These are phyloP conservation scores for Hamigera avellanea DNA, from an alignment of 495 filamentous ascomycete species.

Conservation along the genomic window DNA sequence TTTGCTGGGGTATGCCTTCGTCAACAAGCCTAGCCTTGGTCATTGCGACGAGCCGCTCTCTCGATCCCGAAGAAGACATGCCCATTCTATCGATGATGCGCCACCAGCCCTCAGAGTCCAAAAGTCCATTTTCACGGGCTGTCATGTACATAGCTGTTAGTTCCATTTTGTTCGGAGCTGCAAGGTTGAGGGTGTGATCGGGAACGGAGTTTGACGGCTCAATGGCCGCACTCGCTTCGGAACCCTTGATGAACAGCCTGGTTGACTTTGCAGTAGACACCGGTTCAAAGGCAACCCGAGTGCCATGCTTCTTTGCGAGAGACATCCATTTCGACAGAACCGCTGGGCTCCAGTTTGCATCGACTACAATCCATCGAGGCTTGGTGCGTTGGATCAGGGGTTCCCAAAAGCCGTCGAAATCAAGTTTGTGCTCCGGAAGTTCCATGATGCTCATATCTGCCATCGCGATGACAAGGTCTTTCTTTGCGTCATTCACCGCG, in stretches of 20 bases:
- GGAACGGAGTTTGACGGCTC: conserved; percentile 42
- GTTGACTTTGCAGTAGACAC: conserved; percentile 70
- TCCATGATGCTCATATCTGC: conserved; percentile 89
- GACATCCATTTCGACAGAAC: conserved; percentile 52
- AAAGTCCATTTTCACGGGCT: conserved; percentile 49
- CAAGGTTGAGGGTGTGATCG: conserved; percentile 49
- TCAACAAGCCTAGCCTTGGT: conserved; percentile 55
- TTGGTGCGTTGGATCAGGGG: conserved; percentile 39
- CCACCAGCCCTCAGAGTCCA: conserved; percentile 65
- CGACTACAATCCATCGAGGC: conserved; percentile 66
- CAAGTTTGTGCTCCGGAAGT: conserved; percentile 23
- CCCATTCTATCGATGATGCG: conserved; percentile 62
- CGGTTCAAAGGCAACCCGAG: conserved; percentile 76
- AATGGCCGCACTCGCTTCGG: conserved; percentile 13
- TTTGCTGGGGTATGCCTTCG: conserved; percentile 69
- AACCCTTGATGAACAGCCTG: conserved; percentile 45
- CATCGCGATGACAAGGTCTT: conserved; percentile 77
- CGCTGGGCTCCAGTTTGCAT: conserved; percentile 65
- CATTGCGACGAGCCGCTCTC: conserved; percentile 52
- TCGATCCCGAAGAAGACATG: conserved; percentile 41
- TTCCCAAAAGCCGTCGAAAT: conserved; percentile 45
- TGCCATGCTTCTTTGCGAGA: conserved; percentile 39
- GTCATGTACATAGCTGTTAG: conserved; percentile 60
- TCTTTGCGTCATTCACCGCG: conserved; percentile 71
- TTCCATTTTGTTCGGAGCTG: conserved; percentile 76